Evolutionary conservation across 2,329 filamentous ascomycete genomes (phyloP).

Genomic region (Colletotrichum cordylinicola): DNA sequence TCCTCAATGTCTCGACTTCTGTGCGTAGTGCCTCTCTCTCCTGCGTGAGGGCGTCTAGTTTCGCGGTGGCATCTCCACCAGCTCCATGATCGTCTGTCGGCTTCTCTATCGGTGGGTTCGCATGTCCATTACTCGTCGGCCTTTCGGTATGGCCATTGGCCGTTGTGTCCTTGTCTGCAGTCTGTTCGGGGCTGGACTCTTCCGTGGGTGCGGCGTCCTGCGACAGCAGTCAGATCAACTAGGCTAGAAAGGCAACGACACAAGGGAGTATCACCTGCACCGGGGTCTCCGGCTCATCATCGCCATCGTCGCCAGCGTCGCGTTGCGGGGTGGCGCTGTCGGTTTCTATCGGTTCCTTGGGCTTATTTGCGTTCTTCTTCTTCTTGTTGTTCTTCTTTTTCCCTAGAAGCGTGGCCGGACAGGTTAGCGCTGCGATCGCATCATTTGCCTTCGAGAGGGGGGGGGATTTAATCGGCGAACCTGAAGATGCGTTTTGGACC

Average conservation of each 20-base stretch:
- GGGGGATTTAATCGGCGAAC: slow-evolving; percentile 25
- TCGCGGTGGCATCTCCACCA: slow-evolving; percentile 49
- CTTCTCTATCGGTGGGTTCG: slow-evolving; percentile 29
- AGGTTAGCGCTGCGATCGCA: slow-evolving; percentile 1
- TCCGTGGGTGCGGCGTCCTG: slow-evolving; percentile 26
- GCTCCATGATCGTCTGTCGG: slow-evolving; percentile 24
- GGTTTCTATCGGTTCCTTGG: slow-evolving; percentile 44
- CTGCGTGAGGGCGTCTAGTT: slow-evolving; percentile 78
- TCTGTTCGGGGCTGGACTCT: slow-evolving; percentile 31
- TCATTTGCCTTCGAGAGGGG: not conserved
- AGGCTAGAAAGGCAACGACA: not conserved
- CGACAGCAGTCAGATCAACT: slow-evolving; percentile 23
- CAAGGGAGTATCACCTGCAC: slow-evolving; percentile 31
- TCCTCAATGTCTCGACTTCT: slow-evolving; percentile 84
- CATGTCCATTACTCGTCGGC: slow-evolving; percentile 45
- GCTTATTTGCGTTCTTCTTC: slow-evolving; percentile 61
- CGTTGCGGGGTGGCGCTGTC: slow-evolving; percentile 36
- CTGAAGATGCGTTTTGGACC: slow-evolving; percentile 31
- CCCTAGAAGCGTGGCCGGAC: slow-evolving; percentile 30
- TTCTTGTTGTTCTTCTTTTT: slow-evolving; percentile 67
- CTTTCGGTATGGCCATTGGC: slow-evolving; percentile 22
- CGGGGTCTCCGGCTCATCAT: slow-evolving; percentile 50
- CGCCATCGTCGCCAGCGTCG: slow-evolving; percentile 41
- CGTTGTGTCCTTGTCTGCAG: slow-evolving; percentile 27
- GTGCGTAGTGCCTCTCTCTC: slow-evolving; percentile 80